Conservation (phyloP, 2,329 filamentous ascomycete species). For the Fusarium metavorans region DNA sequence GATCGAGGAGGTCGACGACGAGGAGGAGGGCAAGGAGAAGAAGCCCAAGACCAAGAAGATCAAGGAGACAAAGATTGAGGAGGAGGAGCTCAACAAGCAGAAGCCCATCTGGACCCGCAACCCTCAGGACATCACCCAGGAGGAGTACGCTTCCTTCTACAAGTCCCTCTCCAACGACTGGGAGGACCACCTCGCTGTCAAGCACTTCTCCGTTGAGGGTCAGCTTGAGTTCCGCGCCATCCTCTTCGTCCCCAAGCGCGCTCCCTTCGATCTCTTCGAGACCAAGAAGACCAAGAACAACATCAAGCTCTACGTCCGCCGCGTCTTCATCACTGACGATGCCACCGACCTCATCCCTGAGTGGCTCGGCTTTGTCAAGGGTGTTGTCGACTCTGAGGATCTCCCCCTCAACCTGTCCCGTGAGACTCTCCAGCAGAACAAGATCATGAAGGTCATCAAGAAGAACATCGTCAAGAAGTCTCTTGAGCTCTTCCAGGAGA, state of each 20-base stretch:
- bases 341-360: slow-evolving; percentile 99
- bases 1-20: slow-evolving; percentile 91
- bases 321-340: slow-evolving; percentile 99
- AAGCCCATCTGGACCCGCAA: slow-evolving; percentile 99
- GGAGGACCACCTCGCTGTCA: slow-evolving; percentile 99
- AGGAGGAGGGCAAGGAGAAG: slow-evolving; percentile 89
- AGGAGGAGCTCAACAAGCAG: slow-evolving; percentile 99
- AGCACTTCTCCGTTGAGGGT: slow-evolving; percentile 99
- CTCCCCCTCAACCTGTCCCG: slow-evolving; percentile 99
- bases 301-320: slow-evolving; percentile 99
- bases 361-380: slow-evolving; percentile 99
- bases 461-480: slow-evolving; percentile 99
- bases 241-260: slow-evolving; percentile 99
- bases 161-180: slow-evolving; percentile 99
- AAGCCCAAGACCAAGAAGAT: slow-evolving; percentile 99
- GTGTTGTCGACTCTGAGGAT: slow-evolving; percentile 99
- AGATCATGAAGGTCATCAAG: slow-evolving; percentile 99
- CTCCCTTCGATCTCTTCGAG: slow-evolving; percentile 99
- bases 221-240: slow-evolving; percentile 99
- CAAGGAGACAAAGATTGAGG: slow-evolving; percentile 98
- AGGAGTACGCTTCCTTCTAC: slow-evolving; percentile 99
- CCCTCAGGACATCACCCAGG: slow-evolving; percentile 91
- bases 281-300: slow-evolving; percentile 99
- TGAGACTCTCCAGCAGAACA: slow-evolving; percentile 99
- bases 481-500: slow-evolving; percentile 99